Percentiles rank a stretch among this genome's conserved stretches.
These are phyloP conservation scores for Boletus sp. DNA, from an alignment of 1,284 basidiomycete species.

Conservation along the genomic window DNA sequence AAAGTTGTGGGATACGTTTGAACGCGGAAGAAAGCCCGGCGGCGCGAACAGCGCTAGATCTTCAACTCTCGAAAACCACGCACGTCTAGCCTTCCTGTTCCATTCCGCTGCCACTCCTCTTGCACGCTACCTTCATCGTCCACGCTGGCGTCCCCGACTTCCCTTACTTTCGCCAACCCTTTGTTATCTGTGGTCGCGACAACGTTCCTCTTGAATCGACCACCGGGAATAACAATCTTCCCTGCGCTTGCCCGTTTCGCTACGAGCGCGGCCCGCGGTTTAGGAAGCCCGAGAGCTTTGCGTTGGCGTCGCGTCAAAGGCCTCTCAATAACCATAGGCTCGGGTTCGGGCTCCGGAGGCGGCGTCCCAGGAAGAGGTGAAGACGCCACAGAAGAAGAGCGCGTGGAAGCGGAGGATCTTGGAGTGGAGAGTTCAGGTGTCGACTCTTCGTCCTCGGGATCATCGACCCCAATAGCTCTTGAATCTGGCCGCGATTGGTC, in stretches of 20 bases:
- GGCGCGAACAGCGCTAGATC: slow-evolving; percentile 44
- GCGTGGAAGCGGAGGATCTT: slow-evolving; percentile 37
- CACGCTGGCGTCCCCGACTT: slow-evolving; percentile 23
- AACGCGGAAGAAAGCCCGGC: slow-evolving; percentile 1
- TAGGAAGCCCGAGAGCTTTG: slow-evolving; percentile 63
- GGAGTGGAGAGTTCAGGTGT: slow-evolving; percentile 44
- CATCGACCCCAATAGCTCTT: slow-evolving; percentile 29
- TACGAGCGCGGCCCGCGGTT: slow-evolving; percentile 36
- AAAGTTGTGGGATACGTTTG: slow-evolving; percentile 4
- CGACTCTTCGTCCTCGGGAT: slow-evolving; percentile 36
- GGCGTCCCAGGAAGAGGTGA: slow-evolving; percentile 34
- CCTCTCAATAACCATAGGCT: slow-evolving; percentile 22
- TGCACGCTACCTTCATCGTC: slow-evolving; percentile 33
- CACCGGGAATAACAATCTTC: slow-evolving; percentile 58
- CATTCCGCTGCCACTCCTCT: slow-evolving; percentile 68
- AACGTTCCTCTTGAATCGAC: slow-evolving; percentile 37
- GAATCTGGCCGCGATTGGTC: slow-evolving; percentile 20
- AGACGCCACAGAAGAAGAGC: slow-evolving; percentile 42
- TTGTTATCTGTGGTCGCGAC: slow-evolving; percentile 25
- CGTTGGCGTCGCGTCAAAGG: slow-evolving; percentile 61
- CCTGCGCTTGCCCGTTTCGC: slow-evolving; percentile 38
- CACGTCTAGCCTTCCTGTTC: slow-evolving; percentile 71
- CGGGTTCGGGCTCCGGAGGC: slow-evolving; percentile 32
- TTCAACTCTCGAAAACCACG: slow-evolving; percentile 76
- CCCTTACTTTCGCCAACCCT: slow-evolving; percentile 26